Evolutionary conservation across 495 filamentous ascomycete species (phyloP), one percentile per base, ranked within the genome.

Genomic region (Lasiosphaeria miniovina): DNA sequence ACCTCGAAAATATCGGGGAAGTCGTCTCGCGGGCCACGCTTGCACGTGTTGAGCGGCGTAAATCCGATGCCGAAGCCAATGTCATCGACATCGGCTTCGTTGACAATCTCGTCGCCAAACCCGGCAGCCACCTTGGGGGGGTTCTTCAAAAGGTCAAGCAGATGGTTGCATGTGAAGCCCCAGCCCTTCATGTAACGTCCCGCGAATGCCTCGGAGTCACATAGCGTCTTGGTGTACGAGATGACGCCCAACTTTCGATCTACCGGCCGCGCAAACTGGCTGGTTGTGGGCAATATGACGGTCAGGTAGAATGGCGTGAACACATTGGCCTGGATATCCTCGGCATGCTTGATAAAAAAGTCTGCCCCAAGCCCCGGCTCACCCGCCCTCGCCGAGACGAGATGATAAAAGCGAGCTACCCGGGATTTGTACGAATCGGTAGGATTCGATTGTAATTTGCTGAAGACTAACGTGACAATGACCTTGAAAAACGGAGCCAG

Each of bases 201-300:
- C 6, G 86, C 88, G 62, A 99, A 96, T 1, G 88, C 86, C 45
- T 83, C 71, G 15, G 89, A 94, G 71, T 91, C 90, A 59, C 89
- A 84, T 40, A 98, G 76, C 5, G 90, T 94, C 76, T 94, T 96
- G 40, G 91, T 91, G 64, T 96, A 85, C 11, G 92, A 95, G 49
- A 98, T 79, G 24, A 97, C 92, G 9, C 93, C 95, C 3, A 88
- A 87, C 74, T 99, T 99, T 59, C 95, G 92, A 69, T 98, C 95
- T 38, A 88, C 71, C 0, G 95, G 91, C 14, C 90, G 84, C 4
- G 86, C 83, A n/a, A 98, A 83, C 71, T 90, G 89, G 68, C 90
- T 86, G 3, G 94, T 95, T 51, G 90, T 88, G 2, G 92, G 91
- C 6, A 98, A 84, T 58, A 99, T 88, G 61, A 98, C 84, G 45